These are phyloP conservation scores for Holtermannia corniformis DNA, from an alignment of 768 basidiomycete species.

Conservation along the genomic window DNA sequence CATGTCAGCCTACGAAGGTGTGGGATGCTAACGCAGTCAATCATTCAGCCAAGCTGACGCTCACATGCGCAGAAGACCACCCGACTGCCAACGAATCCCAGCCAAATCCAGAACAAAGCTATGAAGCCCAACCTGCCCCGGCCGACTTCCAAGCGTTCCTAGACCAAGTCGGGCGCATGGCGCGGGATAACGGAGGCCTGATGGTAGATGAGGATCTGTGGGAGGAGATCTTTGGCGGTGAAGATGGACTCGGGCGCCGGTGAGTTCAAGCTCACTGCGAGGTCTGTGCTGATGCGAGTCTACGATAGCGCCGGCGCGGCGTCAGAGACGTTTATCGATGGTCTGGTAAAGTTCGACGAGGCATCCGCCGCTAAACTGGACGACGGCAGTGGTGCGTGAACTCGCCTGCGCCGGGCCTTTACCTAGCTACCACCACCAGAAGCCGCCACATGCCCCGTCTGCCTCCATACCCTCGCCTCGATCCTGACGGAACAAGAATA, in stretches of 20 bases:
- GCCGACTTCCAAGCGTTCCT: neutral
- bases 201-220: neutral
- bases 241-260: neutral
- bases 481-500: constrained; percentile 5
- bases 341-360: neutral
- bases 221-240: constrained; percentile 3
- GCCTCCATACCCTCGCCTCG: neutral
- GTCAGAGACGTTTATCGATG: neutral
- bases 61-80: too few species aligned
- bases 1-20: too few species aligned
- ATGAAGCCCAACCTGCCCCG: neutral
- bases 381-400: neutral
- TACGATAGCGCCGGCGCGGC: neutral
- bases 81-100: too few species aligned
- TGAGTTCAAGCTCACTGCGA: neutral
- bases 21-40: too few species aligned
- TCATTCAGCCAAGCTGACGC: too few species aligned
- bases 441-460: constrained; percentile 1
- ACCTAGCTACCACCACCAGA: neutral
- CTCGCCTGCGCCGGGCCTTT: too few species aligned
- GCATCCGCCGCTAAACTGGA: neutral
- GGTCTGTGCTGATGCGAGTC: neutral
- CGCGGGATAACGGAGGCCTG: neutral
- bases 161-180: neutral
- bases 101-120: neutral